A percentile compares a stretch with the other conserved stretches of the same genome.
These are phyloP conservation scores for Solanum bukasovii DNA, from an alignment of 257 asterid species.

Conservation along the genomic window DNA sequence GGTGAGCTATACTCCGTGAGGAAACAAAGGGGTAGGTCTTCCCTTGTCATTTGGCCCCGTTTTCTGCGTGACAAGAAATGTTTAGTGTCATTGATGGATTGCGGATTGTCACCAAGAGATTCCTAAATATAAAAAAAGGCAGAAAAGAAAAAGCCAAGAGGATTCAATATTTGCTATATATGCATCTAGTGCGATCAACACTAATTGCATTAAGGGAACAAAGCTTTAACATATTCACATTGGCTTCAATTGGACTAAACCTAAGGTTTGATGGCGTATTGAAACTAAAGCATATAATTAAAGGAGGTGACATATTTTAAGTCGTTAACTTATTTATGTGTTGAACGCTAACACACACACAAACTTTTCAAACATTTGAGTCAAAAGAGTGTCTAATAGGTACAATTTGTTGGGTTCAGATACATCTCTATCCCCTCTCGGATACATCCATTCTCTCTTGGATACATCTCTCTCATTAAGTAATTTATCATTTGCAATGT, in stretches of 20 bases:
- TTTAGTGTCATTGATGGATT: neutral
- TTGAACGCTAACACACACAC: neutral
- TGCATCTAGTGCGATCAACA: neutral
- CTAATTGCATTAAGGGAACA: neutral
- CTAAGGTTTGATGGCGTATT: neutral
- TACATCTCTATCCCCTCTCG: too few species aligned
- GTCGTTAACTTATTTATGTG: neutral
- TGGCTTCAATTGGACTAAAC: neutral
- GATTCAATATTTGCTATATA: too few species aligned
- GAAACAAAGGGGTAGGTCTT: neutral
- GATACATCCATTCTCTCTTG: too few species aligned
- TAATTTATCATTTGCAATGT: too few species aligned
- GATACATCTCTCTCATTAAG: too few species aligned
- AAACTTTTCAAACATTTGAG: neutral
- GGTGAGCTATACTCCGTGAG: neutral
- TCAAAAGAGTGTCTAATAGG: neutral
- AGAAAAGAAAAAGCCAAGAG: neutral
- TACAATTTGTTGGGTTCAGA: neutral
- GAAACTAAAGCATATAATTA: neutral
- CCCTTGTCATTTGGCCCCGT: neutral
- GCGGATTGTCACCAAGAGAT: neutral
- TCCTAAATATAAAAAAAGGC: neutral
- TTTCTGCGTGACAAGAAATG: neutral
- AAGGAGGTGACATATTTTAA: neutral
- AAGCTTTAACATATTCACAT: neutral